Evolutionary conservation across 2,329 filamentous ascomycete genomes (phyloP).

Genomic region (Ophiostoma perfectum): DNA sequence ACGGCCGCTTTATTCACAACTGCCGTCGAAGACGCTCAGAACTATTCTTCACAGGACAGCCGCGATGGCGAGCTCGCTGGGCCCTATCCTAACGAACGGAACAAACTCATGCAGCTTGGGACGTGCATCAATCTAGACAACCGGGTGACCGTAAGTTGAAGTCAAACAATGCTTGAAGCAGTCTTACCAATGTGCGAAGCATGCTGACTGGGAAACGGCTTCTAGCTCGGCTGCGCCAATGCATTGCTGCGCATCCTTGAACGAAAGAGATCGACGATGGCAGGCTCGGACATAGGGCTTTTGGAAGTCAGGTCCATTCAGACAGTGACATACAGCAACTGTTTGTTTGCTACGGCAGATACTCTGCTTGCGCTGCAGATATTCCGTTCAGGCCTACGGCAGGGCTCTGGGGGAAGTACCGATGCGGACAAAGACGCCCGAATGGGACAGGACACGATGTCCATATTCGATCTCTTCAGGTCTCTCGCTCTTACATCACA

Average conservation of each 20-base stretch:
- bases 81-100: conserved; percentile 51
- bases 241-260: conserved; percentile 76
- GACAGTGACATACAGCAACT: conserved; percentile 64
- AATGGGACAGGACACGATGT: conserved; percentile 69
- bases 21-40: conserved; percentile 33
- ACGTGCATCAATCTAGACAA: conserved; percentile 71
- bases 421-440: conserved; percentile 51
- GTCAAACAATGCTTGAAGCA: not conserved
- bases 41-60: conserved; percentile 24
- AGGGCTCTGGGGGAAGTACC: conserved; percentile 64
- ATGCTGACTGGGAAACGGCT: not conserved
- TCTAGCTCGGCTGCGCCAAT: conserved; percentile 73
- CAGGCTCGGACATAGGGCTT: conserved; percentile 29
- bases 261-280: conserved; percentile 36
- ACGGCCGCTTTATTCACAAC: conserved; percentile 53
- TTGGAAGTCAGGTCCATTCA: conserved; percentile 61
- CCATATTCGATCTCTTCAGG: conserved; percentile 77
- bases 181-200: not conserved
- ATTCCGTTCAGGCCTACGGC: conserved; percentile 72
- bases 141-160: conserved; percentile 52
- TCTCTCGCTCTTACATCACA: conserved; percentile 70
- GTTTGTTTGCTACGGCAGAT: conserved; percentile 76
- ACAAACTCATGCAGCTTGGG: conserved; percentile 62
- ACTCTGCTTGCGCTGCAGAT: conserved; percentile 80
- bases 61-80: conserved; percentile 36